phyloP scores from a whole-genome alignment of 176 grass and related monocot genomes.

The Dactylis glomerata region DNA sequence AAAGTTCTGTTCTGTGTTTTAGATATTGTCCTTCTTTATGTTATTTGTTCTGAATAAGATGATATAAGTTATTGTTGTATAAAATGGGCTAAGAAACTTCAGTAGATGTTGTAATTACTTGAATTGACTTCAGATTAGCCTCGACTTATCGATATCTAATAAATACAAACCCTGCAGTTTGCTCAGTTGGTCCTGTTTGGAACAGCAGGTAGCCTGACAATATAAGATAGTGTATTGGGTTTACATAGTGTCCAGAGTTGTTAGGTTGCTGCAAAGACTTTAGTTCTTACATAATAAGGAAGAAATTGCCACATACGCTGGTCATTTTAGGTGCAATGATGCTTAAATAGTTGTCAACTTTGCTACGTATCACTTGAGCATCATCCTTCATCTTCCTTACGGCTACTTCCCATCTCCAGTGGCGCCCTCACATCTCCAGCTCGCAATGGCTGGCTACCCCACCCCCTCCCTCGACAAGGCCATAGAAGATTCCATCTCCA shows the following conservation, averaged over 20 bases:
- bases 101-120: background rate
- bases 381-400: no score
- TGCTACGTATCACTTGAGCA: background rate
- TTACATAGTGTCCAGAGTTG: background rate
- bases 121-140: background rate
- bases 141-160: background rate
- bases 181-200: background rate
- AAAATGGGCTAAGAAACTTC: background rate
- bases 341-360: background rate
- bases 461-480: no score
- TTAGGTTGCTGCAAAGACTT: background rate
- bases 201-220: background rate
- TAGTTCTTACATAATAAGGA: background rate
- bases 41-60: constrained; percentile 2
- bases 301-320: background rate
- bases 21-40: background rate
- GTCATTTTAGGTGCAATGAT: background rate
- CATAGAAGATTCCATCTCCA: no score
- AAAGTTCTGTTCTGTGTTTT: background rate
- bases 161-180: background rate
- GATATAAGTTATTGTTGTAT: background rate
- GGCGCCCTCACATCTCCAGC: no score
- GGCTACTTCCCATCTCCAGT: no score
- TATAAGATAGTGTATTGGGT: background rate
- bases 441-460: no score